Evolutionary conservation across 1,139 yeast species (phyloP), one percentile per base, ranked within the genome.

Genomic region (Barnettozyma hawaiiensis): DNA sequence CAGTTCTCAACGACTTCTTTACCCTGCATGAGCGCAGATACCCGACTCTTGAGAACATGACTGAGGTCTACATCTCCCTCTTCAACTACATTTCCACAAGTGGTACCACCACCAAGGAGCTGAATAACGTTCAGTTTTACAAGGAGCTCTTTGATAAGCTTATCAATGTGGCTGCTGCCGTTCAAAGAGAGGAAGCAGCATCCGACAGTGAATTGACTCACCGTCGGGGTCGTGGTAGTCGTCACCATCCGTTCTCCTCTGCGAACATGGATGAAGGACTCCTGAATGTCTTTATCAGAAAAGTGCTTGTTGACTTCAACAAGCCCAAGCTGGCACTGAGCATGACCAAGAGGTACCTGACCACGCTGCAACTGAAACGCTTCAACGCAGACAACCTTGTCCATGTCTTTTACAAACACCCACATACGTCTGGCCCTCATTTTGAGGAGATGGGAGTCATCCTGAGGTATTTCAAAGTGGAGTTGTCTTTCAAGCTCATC

Each of bases 11-110:
- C 19, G 31, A 42, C n/a, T 40, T 44, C 21, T 48, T 45, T 35
- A 34, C 38, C 4, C n/a, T 31, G 4, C 19, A 37, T 18, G 24
- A 34, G 10, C 31, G 34, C 2, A 14, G 31, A 1, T 36, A 33
- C 7, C 58, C 57, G 2, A 29, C 54, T 2, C 34, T 42, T 7
- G 31, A 42, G 10, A 39, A 45, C 10, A 23, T 55, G 12, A 47
- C 54, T 1, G 51, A 50, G 32, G 28, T 54, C 3, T 55, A 55
- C 39, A 27, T 44, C 3, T 34, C 51, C 2, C 27, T 50, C 5
- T 21, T 55, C 19, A 44, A 41, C 21, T 24, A 40, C 21, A 24
- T 47, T 9, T 20, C 49, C 36, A 16, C 9, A 21, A 21, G 40
- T 7, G 31, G 21, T 15, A 34, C 39, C 23, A 35, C 27, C 10